A percentile compares a stretch with the other conserved stretches of the same genome.
Evolutionary conservation across 495 filamentous ascomycete species (phyloP).

Genomic region (Choiromyces venosus): DNA sequence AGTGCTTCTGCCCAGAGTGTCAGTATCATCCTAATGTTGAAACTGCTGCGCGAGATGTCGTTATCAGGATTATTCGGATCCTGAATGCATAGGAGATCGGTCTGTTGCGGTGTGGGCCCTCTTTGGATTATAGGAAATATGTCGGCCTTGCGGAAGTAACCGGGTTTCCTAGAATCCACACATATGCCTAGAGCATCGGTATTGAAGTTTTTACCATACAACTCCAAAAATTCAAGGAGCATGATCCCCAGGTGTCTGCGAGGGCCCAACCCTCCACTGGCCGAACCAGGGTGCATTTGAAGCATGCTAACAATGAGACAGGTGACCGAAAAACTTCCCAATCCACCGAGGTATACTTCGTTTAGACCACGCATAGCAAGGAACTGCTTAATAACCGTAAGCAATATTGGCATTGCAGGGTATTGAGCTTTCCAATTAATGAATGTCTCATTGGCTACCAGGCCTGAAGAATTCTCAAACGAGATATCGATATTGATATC

Average conservation of each 20-base stretch:
- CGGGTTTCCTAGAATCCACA: conserved; percentile 67
- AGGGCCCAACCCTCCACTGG: conserved; percentile 52
- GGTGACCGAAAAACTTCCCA: conserved; percentile 91
- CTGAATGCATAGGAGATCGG: conserved; percentile 61
- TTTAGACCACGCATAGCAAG: conserved; percentile 81
- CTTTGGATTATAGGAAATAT: conserved; percentile 47
- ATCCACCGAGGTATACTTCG: conserved; percentile 79
- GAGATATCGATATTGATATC: conserved; percentile 80
- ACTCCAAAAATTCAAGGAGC: conserved; percentile 77
- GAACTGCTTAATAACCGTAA: conserved; percentile 86
- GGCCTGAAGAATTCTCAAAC: conserved; percentile 81
- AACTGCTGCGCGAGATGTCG: conserved; percentile 79
- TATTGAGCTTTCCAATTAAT: conserved; percentile 67
- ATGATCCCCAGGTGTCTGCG: conserved; percentile 67
- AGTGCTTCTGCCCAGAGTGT: conserved; percentile 60
- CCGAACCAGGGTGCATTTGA: conserved; percentile 65
- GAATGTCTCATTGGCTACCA: conserved; percentile 73
- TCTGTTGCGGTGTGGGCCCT: conserved; percentile 42
- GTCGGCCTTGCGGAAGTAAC: conserved; percentile 50
- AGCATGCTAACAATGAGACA: conserved; percentile 86
- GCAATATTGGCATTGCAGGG: conserved; percentile 75
- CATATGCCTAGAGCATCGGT: conserved; percentile 61
- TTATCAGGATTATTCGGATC: conserved; percentile 81
- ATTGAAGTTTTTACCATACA: conserved; percentile 78
- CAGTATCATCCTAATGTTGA: conserved; percentile 58